These are phyloP conservation scores for Actinomortierella wolfii DNA, from an alignment of 371 early-diverging fungal genomes.

Conservation along the genomic window DNA sequence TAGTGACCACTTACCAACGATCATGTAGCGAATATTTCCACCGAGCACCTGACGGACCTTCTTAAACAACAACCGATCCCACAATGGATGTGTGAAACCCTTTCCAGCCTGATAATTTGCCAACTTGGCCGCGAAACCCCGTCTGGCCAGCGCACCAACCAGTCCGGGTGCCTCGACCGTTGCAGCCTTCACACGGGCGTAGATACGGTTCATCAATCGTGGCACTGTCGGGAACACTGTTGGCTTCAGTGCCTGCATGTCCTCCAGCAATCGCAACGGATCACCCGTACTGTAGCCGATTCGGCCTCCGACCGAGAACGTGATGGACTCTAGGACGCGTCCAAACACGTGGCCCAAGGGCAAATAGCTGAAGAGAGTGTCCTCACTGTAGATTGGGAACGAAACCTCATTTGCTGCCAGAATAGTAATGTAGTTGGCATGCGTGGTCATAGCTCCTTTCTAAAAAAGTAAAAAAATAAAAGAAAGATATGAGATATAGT, in stretches of 20 bases:
- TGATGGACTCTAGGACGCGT: conserved; percentile 57
- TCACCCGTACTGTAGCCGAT: conserved; percentile 90
- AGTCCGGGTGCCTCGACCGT: conserved; percentile 70
- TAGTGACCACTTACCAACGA: conserved; percentile 57
- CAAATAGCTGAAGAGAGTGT: conserved; percentile 67
- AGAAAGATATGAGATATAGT: neutral
- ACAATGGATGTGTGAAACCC: conserved; percentile 71
- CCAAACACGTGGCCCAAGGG: conserved; percentile 94
- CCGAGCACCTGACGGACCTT: conserved; percentile 88
- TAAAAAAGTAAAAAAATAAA: conserved; percentile 5
- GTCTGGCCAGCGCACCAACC: conserved; percentile 64
- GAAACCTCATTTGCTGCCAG: conserved; percentile 21
- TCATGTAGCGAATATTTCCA: conserved; percentile 81
- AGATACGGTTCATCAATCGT: conserved; percentile 86
- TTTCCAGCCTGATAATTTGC: conserved; percentile 62
- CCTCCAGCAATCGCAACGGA: conserved; percentile 75
- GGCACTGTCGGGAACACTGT: conserved; percentile 91
- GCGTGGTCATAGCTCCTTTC: conserved; percentile 74
- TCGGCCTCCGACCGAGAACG: conserved; percentile 57
- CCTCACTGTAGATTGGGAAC: conserved; percentile 41
- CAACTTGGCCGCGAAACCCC: conserved; percentile 65
- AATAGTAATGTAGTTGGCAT: conserved; percentile 59
- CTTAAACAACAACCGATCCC: conserved; percentile 94
- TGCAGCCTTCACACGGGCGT: conserved; percentile 74
- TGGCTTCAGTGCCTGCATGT: conserved; percentile 81